These are phyloP conservation scores for Thermomucor indicae-seudaticae DNA, from an alignment of 371 early-diverging fungal genomes.

Conservation along the genomic window DNA sequence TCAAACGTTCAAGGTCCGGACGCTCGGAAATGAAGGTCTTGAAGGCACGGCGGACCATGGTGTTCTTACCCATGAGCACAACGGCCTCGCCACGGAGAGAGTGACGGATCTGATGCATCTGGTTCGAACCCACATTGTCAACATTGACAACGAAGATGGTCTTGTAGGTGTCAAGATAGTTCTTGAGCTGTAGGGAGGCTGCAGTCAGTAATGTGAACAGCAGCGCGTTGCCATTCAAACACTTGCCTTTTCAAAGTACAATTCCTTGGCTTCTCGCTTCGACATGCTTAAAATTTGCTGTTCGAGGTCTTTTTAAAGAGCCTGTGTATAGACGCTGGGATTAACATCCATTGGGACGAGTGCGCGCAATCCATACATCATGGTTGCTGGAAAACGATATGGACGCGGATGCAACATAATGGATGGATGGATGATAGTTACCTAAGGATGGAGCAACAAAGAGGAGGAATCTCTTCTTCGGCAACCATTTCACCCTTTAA, in stretches of 20 bases:
- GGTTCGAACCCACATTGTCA: conserved; percentile 99
- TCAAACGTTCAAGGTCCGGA: conserved; percentile 87
- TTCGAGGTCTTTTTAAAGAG: conserved; percentile 54
- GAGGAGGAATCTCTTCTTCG: too few relatives aligned
- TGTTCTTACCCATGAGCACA: conserved; percentile 99
- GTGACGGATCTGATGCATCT: conserved; percentile 99
- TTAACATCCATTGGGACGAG: neutral
- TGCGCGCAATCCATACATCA: neutral
- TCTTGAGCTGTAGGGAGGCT: conserved; percentile 47
- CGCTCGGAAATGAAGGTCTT: conserved; percentile 73
- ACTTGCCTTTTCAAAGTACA: conserved; percentile 34
- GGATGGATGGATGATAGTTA: conserved; percentile 8
- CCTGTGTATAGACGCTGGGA: conserved; percentile 12
- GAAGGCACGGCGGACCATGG: conserved; percentile 98
- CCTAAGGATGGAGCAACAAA: too few relatives aligned
- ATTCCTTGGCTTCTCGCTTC: conserved; percentile 54
- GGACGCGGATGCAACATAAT: too few relatives aligned
- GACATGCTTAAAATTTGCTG: conserved; percentile 43
- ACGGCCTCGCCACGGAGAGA: conserved; percentile 89
- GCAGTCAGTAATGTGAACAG: neutral
- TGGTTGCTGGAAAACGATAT: too few relatives aligned
- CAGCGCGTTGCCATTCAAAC: neutral
- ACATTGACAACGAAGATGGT: conserved; percentile 99
- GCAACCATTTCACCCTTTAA: too few relatives aligned
- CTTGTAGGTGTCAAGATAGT: conserved; percentile 66